Conservation (phyloP, 176 grass and related monocot species). For the Paspalum notatum region DNA sequence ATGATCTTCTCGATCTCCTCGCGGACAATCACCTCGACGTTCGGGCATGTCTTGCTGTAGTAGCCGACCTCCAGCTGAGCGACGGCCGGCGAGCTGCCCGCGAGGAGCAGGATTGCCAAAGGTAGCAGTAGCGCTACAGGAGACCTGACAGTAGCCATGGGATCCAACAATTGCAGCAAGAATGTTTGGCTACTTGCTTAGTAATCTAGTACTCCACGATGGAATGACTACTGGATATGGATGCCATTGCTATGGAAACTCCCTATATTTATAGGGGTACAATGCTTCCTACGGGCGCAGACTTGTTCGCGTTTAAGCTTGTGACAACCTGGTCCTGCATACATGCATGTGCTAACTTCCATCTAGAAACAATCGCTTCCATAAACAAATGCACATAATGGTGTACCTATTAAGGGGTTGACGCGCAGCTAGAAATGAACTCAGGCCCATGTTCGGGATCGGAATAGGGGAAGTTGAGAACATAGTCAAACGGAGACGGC, state of each 20-base stretch:
- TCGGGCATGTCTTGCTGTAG: conserved; percentile 67
- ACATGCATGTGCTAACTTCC: conserved; percentile 37
- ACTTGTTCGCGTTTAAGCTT: not conserved
- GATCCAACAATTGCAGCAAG: not conserved
- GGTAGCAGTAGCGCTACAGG: not conserved
- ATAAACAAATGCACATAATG: not conserved
- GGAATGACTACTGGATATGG: not conserved
- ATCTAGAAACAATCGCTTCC: not conserved
- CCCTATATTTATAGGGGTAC: conserved; percentile 9
- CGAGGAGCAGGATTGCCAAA: not conserved
- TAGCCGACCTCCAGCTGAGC: conserved; percentile 53
- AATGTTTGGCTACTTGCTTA: not conserved
- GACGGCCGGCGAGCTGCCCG: not conserved
- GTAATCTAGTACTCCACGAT: not conserved
- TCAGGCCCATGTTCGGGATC: not conserved
- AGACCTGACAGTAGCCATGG: conserved; percentile 31
- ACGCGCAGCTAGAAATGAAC: not conserved
- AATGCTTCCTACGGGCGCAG: not conserved
- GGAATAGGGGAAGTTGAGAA: no score
- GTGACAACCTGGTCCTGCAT: conserved; percentile 17
- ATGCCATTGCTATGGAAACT: not conserved
- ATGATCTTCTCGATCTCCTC: conserved; percentile 61
- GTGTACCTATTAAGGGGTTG: not conserved
- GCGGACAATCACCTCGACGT: conserved; percentile 57
- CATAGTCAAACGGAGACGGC: not conserved